Base-by-base conservation (phyloP, 2,329 filamentous ascomycete species). In the Diaporthe nobilis region DNA sequence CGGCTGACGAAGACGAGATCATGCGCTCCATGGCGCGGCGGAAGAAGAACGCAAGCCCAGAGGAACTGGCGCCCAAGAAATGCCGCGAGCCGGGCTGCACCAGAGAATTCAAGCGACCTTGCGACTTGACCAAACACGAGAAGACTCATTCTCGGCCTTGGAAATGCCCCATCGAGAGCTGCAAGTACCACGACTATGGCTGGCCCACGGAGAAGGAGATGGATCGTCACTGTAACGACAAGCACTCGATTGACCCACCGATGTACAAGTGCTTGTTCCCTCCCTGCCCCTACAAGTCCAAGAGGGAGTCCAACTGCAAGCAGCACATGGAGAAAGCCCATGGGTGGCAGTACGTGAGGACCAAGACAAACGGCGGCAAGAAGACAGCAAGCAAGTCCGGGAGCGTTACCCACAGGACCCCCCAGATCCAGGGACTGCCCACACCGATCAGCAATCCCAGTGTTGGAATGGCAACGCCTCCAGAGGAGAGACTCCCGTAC, bases 251-350 rank as follows among this genome's bases (percentile, higher is more conserved):
- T 72, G 89, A 92, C 47, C 96, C 97, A 6, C 89, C 92, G 58
- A 92, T 97, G 87, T 98, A 92, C 85, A 92, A 94, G 86, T 99
- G 97, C 86, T 86, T 92, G 65, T 98, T 90, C 85, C 89, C 92
- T 80, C 93, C 93, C 34, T 98, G 97, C 88, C 92, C 94, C 0
- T 98, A 98, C 87, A 94, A 95, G 82, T 98, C 96, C 15, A 98
- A 98, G 89, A 93, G 96, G 76, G 94, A 98, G 86, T 97, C 94
- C 78, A 98, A 98, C 85, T 97, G 95, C 90, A 98, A 98, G 84
- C 96, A 98, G 85, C 96, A 98, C 86, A 98, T 98, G 96, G 96
- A 98, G 87, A 98, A 98, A 85, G 94, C 95, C 0, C 96, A 98
- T 81, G 93, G 93, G 75, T 98, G 95, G 94, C 89, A 89, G n/a